Evolutionary conservation across 805 yeast species (phyloP).

Genomic region (Ogataea nakhonphanomensis): DNA sequence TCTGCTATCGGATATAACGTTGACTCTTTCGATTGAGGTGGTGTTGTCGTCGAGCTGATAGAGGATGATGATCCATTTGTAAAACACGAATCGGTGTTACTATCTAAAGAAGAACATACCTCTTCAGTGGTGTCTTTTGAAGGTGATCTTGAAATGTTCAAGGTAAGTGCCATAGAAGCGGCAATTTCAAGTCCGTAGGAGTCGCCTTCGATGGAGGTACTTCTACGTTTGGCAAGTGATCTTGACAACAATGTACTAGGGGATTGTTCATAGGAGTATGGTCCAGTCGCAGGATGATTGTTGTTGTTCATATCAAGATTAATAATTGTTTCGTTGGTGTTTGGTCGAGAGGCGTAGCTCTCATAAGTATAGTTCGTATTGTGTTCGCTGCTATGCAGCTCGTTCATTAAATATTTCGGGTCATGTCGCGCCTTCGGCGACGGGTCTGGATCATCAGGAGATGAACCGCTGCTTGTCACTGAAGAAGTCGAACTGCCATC

Average conservation of each 20-base stretch:
- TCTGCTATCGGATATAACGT: slow-evolving; percentile 31
- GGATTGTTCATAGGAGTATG: too few relatives aligned
- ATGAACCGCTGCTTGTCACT: slow-evolving; percentile 22
- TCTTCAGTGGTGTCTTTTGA: slow-evolving; percentile 13
- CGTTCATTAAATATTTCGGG: slow-evolving; percentile 10
- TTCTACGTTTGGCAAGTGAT: slow-evolving; percentile 3
- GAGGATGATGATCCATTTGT: slow-evolving; percentile 30
- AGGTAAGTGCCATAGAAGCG: slow-evolving; percentile 42
- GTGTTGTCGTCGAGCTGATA: slow-evolving; percentile 28
- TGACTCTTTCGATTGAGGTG: slow-evolving; percentile 20
- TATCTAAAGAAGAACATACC: slow-evolving; percentile 39
- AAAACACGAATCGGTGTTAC: slow-evolving; percentile 39
- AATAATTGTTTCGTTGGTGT: background rate
- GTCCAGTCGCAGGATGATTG: too few relatives aligned
- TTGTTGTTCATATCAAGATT: too few relatives aligned
- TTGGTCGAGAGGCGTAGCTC: slow-evolving; percentile 6
- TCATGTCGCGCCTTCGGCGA: slow-evolving; percentile 30
- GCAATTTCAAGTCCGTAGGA: slow-evolving; percentile 41
- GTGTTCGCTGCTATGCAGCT: slow-evolving; percentile 15
- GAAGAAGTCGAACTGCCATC: slow-evolving; percentile 37
- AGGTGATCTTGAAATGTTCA: slow-evolving; percentile 21
- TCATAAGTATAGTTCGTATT: slow-evolving; percentile 9
- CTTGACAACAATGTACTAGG: background rate
- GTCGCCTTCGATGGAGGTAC: slow-evolving; percentile 13
- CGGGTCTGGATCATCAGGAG: slow-evolving; percentile 35